Evolutionary conservation across 2,329 filamentous ascomycete species (phyloP), one percentile per base, ranked within the genome.

Genomic region (Rutstroemia sp.): DNA sequence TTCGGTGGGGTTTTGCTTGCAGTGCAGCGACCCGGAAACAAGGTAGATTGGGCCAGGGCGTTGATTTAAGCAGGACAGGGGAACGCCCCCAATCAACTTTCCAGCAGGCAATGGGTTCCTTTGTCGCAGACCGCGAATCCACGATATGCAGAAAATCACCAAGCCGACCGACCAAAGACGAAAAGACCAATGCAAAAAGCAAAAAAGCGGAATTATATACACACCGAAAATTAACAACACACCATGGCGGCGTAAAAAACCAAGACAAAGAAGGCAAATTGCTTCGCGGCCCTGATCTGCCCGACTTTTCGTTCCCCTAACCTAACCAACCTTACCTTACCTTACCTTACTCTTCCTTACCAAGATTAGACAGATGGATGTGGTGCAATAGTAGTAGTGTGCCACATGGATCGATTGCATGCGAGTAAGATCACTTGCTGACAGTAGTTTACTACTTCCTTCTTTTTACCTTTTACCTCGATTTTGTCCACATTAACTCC

Each of bases 341-440:
- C 25, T 8, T 27, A 27, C 25, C 25, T 27, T 27, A 27, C 25
- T 6, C 10, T 41, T 27, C 25, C 25, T 27, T 46, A 46, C 42
- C 46, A 49, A 49, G 46, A 49, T 49, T 46, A 46, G 42, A 34
- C 10, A 34, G 30, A 34, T 34, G 30, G 30, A 46, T 46, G 42
- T 46, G 42, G n/a, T 46, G 47, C 34, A 49, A 37, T 51, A 51
- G 49, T 42, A 51, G 30, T 14, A 34, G 49, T 42, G 49, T 51
- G 49, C 49, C 49, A 51, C 49, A 49, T 51, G 46, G 46, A 49
- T 49, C 14, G 46, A 14, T 49, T 56, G 48, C 54, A 56, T 56
- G 54, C 23, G 50, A 16, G 44, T 57, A 54, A 54, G 55, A 57
- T 57, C 55, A 53, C 34, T 39, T 53, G 55, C 55, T 57, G 55